Evolutionary conservation across 139 green algal species (phyloP), one percentile per base, ranked within the genome.

Genomic region (Medakamo hakoo): DNA sequence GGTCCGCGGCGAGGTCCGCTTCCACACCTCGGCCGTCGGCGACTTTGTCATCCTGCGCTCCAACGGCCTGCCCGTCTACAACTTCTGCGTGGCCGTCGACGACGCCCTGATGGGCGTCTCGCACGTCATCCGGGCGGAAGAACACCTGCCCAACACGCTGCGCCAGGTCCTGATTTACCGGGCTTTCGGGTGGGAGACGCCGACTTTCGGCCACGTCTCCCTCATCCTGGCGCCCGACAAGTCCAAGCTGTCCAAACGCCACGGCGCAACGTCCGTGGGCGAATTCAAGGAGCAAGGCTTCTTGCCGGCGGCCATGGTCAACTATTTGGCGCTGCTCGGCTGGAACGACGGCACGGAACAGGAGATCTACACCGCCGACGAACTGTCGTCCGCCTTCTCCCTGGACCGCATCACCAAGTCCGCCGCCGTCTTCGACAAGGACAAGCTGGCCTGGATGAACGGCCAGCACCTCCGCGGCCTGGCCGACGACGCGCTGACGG

Each of bases 291-390:
- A 87, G 48, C 74, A 90, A 63, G 91, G 93, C 29, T 98, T 84
- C 83, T 78, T 99, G 52, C 70, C 87, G 3, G 70, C 73, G 21
- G 93, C 93, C 60, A 95, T 99, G 86, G 59, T 96, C 32, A 98
- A 99, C 80, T 98, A 87, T 80, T 81, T 98, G 27, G 80, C 86
- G 1, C 84, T 97, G 55, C 83, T 99, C 58, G 93, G 93, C 63
- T 99, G 93, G 93, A 99, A 99, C 73, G 93, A 99, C 65, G 93
- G 93, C 67, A 95, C 87, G 2, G 93, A 97, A 84, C 78, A 97
- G 74, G 91, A 96, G 73, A 89, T 98, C 63, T 96, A 83, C 78
- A 78, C 71, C 29, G 63, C 52, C 76, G 31, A 68, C 31, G 73
- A 71, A 63, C 63, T 81, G 64, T 68, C 72, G 48, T 40, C 77